These are phyloP conservation scores for Hyaloscypha finlandica DNA, from an alignment of 495 filamentous ascomycete species.

Conservation along the genomic window DNA sequence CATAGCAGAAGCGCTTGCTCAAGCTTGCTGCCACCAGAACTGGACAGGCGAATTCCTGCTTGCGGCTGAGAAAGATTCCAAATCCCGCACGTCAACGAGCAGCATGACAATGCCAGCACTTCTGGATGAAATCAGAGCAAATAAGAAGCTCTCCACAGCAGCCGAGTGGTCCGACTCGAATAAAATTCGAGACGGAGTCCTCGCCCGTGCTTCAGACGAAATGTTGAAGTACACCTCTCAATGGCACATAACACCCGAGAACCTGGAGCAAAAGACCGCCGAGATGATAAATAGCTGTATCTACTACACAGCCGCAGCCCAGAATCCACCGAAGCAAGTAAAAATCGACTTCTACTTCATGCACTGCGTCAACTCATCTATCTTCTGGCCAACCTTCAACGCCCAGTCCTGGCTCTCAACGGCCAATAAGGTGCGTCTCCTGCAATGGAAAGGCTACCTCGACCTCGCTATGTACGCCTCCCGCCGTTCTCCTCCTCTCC, in stretches of 20 bases:
- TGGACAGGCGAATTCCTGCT: constrained; percentile 53
- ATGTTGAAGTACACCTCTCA: constrained; percentile 61
- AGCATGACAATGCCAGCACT: constrained; percentile 57
- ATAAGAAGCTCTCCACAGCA: constrained; percentile 55
- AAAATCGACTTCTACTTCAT: constrained; percentile 87
- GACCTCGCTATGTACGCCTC: constrained; percentile 66
- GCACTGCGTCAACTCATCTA: constrained; percentile 62
- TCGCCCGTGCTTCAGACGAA: constrained; percentile 61
- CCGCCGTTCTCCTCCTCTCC: constrained; percentile 52
- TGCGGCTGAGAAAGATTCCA: constrained; percentile 53
- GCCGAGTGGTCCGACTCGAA: constrained; percentile 56
- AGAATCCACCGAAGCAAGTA: constrained; percentile 60
- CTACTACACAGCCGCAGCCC: constrained; percentile 64
- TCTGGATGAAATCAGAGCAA: constrained; percentile 55
- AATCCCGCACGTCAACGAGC: constrained; percentile 25
- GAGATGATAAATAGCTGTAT: constrained; percentile 75
- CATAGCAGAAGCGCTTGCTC: constrained; percentile 77
- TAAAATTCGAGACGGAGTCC: constrained; percentile 67
- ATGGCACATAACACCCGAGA: constrained; percentile 59
- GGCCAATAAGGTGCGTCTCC: constrained; percentile 56
- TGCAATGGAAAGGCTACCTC: constrained; percentile 65
- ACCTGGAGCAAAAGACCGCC: constrained; percentile 65
- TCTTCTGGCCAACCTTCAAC: constrained; percentile 62
- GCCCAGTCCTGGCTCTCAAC: constrained; percentile 38
- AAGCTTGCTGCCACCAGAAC: constrained; percentile 64